These are phyloP conservation scores for Neoboletus brunneissimus DNA, from an alignment of 768 basidiomycete genomes.

Conservation along the genomic window DNA sequence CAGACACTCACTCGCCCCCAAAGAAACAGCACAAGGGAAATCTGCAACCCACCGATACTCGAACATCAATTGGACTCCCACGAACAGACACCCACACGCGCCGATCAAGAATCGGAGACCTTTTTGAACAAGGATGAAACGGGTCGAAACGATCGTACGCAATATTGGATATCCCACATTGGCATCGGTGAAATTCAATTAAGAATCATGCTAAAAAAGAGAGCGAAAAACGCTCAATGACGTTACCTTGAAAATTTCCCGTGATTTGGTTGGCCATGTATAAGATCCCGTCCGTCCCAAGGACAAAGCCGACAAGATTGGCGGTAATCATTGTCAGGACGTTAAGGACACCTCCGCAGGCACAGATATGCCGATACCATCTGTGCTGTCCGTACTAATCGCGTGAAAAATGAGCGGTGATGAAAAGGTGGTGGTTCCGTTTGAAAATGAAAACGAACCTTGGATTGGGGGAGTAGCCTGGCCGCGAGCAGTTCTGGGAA, in stretches of 20 bases:
- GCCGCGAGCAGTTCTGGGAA: constrained; percentile 74
- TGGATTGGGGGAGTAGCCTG: constrained; percentile 56
- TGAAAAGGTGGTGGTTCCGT: background rate
- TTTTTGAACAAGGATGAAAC: constrained; percentile 24
- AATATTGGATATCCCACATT: background rate
- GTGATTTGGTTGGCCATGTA: constrained; percentile 64
- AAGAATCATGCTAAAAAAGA: background rate
- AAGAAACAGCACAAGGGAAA: background rate
- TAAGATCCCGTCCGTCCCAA: constrained; percentile 76
- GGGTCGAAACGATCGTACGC: background rate
- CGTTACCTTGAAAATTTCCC: constrained; percentile 62
- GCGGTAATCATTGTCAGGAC: constrained; percentile 87
- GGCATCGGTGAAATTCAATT: background rate
- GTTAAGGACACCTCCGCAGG: constrained; percentile 79
- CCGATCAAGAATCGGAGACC: constrained; percentile 64
- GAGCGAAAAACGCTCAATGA: background rate
- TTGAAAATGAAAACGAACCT: constrained; percentile 41
- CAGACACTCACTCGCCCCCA: background rate
- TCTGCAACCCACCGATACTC: constrained; percentile 76
- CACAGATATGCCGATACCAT: constrained; percentile 90
- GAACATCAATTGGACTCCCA: constrained; percentile 90
- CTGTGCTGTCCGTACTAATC: constrained; percentile 57
- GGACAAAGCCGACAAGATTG: constrained; percentile 93
- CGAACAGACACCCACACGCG: constrained; percentile 66
- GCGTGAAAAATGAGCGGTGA: constrained; percentile 1